Conservation (phyloP, 2,329 filamentous ascomycete genomes). For the Nigrograna mackinnonii region DNA sequence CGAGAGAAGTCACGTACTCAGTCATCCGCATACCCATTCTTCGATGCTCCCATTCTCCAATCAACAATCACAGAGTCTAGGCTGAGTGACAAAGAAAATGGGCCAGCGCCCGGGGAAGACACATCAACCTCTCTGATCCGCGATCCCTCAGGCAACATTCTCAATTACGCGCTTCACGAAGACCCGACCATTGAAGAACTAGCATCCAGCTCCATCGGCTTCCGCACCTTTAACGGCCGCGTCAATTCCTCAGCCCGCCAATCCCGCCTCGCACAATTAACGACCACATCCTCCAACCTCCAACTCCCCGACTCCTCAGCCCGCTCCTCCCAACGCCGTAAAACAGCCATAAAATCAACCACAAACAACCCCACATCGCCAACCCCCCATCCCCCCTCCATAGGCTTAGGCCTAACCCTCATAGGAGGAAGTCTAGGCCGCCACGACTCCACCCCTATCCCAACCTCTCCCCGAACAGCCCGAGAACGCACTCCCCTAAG, state of each 20-base stretch:
- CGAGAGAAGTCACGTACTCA: conserved; percentile 27
- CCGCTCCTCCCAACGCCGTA: background rate
- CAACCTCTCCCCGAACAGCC: conserved; percentile 6
- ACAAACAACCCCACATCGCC: background rate
- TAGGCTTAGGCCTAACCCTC: conserved; percentile 1
- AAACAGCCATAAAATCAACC: background rate
- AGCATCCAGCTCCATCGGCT: conserved; percentile 18
- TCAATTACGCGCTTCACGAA: conserved; percentile 21
- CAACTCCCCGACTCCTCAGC: background rate
- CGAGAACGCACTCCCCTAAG: conserved; percentile 19
- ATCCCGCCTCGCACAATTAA: conserved; percentile 7
- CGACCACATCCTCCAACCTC: background rate
- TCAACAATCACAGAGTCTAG: conserved; percentile 1
- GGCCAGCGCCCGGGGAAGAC: background rate
- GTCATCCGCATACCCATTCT: conserved; percentile 31
- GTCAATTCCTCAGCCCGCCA: conserved; percentile 7
- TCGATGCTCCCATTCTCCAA: conserved; percentile 17
- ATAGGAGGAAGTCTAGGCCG: background rate
- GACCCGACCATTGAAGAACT: conserved; percentile 20
- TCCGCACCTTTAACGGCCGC: conserved; percentile 13
- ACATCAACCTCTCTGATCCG: conserved; percentile 12
- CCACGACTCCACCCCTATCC: conserved; percentile 4
- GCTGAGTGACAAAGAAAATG: conserved; percentile 1
- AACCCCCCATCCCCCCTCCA: background rate
- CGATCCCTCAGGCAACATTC: conserved; percentile 22